phyloP scores from a whole-genome alignment of 1,284 basidiomycete species.

The Malassezia pachydermatis region DNA sequence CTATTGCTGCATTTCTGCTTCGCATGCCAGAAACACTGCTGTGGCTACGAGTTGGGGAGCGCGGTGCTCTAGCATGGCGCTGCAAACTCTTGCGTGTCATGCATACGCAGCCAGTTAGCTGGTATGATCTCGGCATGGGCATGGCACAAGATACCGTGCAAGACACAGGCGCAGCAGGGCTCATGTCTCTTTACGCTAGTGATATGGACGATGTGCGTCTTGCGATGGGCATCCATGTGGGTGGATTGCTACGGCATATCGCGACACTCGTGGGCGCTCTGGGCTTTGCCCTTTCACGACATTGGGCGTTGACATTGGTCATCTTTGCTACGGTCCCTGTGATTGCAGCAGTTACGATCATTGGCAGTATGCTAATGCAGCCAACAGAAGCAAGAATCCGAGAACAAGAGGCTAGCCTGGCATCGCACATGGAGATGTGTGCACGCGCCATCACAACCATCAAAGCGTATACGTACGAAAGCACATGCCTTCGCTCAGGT shows the following conservation, averaged over 20 bases:
- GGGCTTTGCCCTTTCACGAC: slow-evolving; percentile 67
- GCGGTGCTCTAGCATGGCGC: slow-evolving; percentile 63
- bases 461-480: slow-evolving; percentile 84
- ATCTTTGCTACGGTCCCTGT: slow-evolving; percentile 82
- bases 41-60: slow-evolving; percentile 82
- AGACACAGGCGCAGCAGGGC: slow-evolving; percentile 67
- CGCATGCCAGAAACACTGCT: slow-evolving; percentile 65
- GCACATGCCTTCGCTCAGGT: slow-evolving; percentile 56
- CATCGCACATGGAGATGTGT: slow-evolving; percentile 69
- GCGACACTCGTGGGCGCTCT: slow-evolving; percentile 71
- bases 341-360: slow-evolving; percentile 60
- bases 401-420: slow-evolving; percentile 61
- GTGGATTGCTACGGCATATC: slow-evolving; percentile 67
- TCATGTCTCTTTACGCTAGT: slow-evolving; percentile 90
- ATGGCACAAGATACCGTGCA: background rate
- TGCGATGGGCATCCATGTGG: slow-evolving; percentile 67
- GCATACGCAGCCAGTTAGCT: slow-evolving; percentile 61
- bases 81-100: slow-evolving; percentile 63
- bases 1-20: slow-evolving; percentile 60
- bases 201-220: slow-evolving; percentile 87
- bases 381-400: slow-evolving; percentile 56
- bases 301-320: slow-evolving; percentile 75
- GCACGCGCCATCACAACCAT: slow-evolving; percentile 74
- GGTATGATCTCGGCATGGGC: slow-evolving; percentile 33
- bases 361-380: slow-evolving; percentile 56